Evolutionary conservation across 176 grass and related monocot species (phyloP).

Genomic region (Oryza nivara): DNA sequence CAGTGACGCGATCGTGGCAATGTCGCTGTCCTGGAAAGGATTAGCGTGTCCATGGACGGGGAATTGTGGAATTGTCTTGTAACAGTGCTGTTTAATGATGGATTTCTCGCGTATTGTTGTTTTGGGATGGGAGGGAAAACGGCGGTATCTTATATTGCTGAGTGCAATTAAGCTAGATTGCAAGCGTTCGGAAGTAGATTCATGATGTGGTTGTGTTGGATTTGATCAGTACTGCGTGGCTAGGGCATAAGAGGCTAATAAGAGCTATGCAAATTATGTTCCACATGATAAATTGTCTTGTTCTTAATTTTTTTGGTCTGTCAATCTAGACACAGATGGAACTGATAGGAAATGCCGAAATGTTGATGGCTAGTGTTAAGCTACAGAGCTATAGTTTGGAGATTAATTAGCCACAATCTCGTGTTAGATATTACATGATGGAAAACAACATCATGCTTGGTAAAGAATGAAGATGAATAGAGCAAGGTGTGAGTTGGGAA

Average conservation of each 20-base stretch:
- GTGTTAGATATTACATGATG: conserved; percentile 9
- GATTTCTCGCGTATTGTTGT: not conserved
- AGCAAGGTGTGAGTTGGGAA: not conserved
- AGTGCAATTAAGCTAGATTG: not conserved
- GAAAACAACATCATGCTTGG: not conserved
- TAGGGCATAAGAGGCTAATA: not conserved
- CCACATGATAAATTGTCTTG: not conserved
- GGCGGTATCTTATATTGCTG: not conserved
- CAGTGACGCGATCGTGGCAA: conserved; percentile 8
- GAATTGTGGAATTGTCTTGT: not conserved
- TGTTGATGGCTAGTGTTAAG: not conserved
- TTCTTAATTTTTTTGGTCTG: not conserved
- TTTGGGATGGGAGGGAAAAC: not conserved
- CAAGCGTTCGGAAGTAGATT: not conserved
- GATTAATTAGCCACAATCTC: not conserved
- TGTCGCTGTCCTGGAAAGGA: conserved; percentile 6
- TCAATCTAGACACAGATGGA: not conserved
- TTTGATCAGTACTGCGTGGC: not conserved
- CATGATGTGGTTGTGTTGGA: not conserved
- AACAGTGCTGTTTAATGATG: not conserved
- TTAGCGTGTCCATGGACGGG: not conserved
- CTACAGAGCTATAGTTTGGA: not conserved
- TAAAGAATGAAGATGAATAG: not conserved
- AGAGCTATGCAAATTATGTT: not conserved
- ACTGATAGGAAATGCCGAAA: not conserved